Conservation (phyloP, 352 stramenopile genomes). For the Stramenopiles sp. region DNA sequence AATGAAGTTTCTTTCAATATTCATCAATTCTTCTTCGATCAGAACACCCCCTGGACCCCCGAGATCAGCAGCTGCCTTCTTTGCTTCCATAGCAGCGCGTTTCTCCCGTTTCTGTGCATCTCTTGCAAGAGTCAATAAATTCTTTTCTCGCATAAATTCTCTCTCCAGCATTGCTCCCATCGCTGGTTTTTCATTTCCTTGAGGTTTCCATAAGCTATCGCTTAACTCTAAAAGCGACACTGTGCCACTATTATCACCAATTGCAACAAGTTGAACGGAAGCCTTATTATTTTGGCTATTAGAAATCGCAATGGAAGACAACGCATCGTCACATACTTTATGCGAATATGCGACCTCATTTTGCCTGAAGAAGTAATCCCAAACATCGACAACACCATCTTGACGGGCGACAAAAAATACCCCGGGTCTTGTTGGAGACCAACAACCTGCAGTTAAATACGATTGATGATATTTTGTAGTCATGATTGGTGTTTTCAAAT, state of each 20-base stretch:
- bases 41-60: no score
- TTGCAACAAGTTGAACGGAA: constrained; percentile 55
- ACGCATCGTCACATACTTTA: constrained; percentile 56
- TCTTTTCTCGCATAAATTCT: constrained; percentile 80
- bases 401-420: constrained; percentile 84
- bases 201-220: constrained; percentile 41
- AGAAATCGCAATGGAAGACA: constrained; percentile 63
- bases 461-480: constrained; percentile 68
- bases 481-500: constrained; percentile 77
- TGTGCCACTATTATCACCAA: constrained; percentile 72
- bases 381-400: constrained; percentile 82
- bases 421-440: constrained; percentile 59
- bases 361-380: constrained; percentile 84
- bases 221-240: constrained; percentile 77
- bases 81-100: no score
- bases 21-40: no score
- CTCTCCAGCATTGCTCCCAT: constrained; percentile 81
- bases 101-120: constrained; percentile 24
- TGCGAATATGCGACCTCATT: constrained; percentile 83
- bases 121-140: constrained; percentile 57
- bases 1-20: no score
- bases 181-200: constrained; percentile 59
- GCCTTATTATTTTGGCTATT: constrained; percentile 34
- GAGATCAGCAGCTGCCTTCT: no score
- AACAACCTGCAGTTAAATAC: constrained; percentile 79